phyloP scores from a whole-genome alignment of 2,329 filamentous ascomycete genomes.

The Penicillium crustosum region DNA sequence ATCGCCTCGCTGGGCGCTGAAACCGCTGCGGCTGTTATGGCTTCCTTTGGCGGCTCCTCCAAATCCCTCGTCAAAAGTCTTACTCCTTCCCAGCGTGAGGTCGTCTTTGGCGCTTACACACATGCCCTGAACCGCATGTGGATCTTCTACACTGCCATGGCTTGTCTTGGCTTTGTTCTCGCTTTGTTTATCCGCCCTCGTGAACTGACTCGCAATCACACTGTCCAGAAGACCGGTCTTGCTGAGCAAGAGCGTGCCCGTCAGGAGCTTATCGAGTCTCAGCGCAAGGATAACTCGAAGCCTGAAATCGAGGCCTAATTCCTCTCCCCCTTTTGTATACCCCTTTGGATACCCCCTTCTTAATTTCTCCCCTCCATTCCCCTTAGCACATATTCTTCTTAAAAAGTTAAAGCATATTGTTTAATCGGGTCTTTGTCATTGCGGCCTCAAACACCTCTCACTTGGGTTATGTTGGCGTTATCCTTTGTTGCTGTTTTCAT shows the following conservation, averaged over 20 bases:
- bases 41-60: constrained; percentile 39
- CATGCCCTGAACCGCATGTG: constrained; percentile 50
- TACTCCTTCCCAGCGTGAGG: constrained; percentile 31
- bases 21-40: constrained; percentile 26
- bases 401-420: not conserved
- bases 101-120: constrained; percentile 46
- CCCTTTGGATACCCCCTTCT: not conserved
- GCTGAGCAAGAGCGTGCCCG: constrained; percentile 46
- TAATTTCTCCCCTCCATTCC: not conserved
- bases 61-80: constrained; percentile 37
- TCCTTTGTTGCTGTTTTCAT: not conserved
- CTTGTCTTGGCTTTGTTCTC: constrained; percentile 38
- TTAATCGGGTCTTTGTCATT: not conserved
- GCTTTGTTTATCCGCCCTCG: constrained; percentile 42
- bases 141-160: constrained; percentile 50
- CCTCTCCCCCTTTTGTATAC: not conserved
- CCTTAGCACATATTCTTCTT: not conserved
- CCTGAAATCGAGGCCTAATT: constrained; percentile 45
- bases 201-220: constrained; percentile 43
- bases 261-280: constrained; percentile 45
- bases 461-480: not conserved
- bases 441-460: not conserved
- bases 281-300: constrained; percentile 64
- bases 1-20: constrained; percentile 31
- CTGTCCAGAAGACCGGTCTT: constrained; percentile 47